These are phyloP conservation scores for Cryphonectria naterciae DNA, from an alignment of 2,329 filamentous ascomycete genomes.

Conservation along the genomic window DNA sequence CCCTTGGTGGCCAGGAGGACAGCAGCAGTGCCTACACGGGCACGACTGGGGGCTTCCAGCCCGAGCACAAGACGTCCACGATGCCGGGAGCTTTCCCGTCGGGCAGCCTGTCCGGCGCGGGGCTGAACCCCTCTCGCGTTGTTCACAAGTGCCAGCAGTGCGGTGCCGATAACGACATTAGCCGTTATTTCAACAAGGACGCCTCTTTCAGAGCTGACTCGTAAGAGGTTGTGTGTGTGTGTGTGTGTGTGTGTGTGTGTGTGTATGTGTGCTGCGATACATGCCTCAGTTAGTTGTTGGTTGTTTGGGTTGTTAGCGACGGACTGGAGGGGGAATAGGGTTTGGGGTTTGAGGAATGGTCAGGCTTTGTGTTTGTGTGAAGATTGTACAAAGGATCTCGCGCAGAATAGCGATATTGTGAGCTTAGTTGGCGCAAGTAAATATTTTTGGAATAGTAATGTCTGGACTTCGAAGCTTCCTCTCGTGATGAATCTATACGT, in stretches of 20 bases:
- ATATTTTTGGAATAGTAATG: not conserved
- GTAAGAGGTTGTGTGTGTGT: not conserved
- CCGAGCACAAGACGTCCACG: slow-evolving; percentile 23
- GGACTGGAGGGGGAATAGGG: not conserved
- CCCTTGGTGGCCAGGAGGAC: not conserved
- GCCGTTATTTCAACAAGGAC: slow-evolving; percentile 32
- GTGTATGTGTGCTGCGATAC: not conserved
- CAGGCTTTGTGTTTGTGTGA: not conserved
- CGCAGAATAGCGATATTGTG: not conserved
- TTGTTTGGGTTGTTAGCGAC: not conserved
- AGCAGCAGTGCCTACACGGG: not conserved
- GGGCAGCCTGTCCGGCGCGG: slow-evolving; percentile 24
- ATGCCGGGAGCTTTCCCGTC: slow-evolving; percentile 7
- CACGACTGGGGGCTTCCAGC: not conserved
- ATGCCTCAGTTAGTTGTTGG: not conserved
- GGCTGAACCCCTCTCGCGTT: slow-evolving; percentile 26
- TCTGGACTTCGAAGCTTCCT: not conserved
- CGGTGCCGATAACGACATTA: slow-evolving; percentile 33
- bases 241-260: not conserved
- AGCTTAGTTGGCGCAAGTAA: not conserved
- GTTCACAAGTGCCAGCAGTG: slow-evolving; percentile 32
- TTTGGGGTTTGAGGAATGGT: not conserved
- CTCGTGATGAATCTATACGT: not conserved
- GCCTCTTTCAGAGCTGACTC: not conserved
- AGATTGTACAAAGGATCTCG: not conserved